phyloP scores from a whole-genome alignment of 306 rosid genomes.

The Fragaria iinumae region DNA sequence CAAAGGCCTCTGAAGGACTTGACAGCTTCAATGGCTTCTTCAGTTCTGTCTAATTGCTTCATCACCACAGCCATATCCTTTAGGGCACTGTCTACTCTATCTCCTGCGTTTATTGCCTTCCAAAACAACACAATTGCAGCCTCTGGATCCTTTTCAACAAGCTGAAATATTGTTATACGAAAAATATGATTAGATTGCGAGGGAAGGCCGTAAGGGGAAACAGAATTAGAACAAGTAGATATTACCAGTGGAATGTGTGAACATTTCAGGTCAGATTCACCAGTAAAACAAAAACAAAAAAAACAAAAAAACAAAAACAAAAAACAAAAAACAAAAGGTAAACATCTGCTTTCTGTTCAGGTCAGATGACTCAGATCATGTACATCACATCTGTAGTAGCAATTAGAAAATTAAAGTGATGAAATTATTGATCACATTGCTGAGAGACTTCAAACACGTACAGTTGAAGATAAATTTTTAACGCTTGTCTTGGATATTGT shows the following conservation, averaged over 20 bases:
- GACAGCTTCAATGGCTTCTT: constrained; percentile 86
- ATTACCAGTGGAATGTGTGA: not conserved
- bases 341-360: too few relatives aligned
- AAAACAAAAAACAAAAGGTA: too few relatives aligned
- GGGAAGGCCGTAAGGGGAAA: not conserved
- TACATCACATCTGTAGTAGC: too few relatives aligned
- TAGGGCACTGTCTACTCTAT: constrained; percentile 83
- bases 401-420: not conserved
- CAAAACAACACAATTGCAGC: constrained; percentile 69
- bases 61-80: constrained; percentile 94
- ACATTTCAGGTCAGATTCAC: not conserved
- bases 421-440: not conserved
- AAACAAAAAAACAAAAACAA: too few relatives aligned
- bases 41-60: constrained; percentile 73
- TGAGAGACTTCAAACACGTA: not conserved
- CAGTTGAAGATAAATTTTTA: too few relatives aligned
- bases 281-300: too few relatives aligned
- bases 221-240: not conserved
- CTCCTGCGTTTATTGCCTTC: constrained; percentile 82
- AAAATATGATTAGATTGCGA: not conserved
- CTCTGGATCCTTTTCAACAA: constrained; percentile 77
- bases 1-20: constrained; percentile 61
- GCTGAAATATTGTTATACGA: constrained; percentile 30
- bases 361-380: too few relatives aligned
- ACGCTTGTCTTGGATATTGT: not conserved